A percentile compares a stretch with the other conserved stretches of the same genome.
These are phyloP conservation scores for Trypanosoma cruzi DNA, from an alignment of 208 protist species.

Conservation along the genomic window DNA sequence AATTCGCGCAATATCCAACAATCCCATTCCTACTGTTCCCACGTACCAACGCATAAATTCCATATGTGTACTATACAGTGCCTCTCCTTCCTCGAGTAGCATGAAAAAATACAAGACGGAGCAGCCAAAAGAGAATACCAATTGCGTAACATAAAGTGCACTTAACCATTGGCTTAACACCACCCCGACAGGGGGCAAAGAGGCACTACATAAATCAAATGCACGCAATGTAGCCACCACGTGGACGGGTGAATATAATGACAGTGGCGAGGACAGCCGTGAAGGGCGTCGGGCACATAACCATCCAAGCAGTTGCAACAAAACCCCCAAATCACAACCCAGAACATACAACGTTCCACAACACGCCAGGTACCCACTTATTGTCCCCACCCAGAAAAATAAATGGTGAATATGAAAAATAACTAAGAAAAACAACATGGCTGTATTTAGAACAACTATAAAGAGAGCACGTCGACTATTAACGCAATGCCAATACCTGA, in stretches of 20 bases:
- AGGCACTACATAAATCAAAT: background rate
- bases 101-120: slow-evolving; percentile 48
- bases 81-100: slow-evolving; percentile 51
- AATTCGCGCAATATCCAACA: slow-evolving; percentile 13
- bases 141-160: slow-evolving; percentile 29
- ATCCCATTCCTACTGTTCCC: slow-evolving; percentile 29
- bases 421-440: slow-evolving; percentile 26
- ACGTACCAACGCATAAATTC: slow-evolving; percentile 64
- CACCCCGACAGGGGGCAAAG: slow-evolving; percentile 7
- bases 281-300: background rate
- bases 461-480: background rate
- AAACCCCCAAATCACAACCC: slow-evolving; percentile 19
- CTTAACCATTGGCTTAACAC: background rate
- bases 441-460: slow-evolving; percentile 28
- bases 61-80: slow-evolving; percentile 45
- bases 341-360: slow-evolving; percentile 33
- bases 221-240: background rate
- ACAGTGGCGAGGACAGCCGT: background rate
- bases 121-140: slow-evolving; percentile 41
- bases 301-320: slow-evolving; percentile 1
- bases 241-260: background rate
- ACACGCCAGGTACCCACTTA: slow-evolving; percentile 35
- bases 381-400: slow-evolving; percentile 30
- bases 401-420: slow-evolving; percentile 36
- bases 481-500: too few relatives aligned